Percentiles rank a stretch among this genome's conserved stretches.
phyloP scores from a whole-genome alignment of 108 stramenopile genomes.

The Discostella pseudostelligera region DNA sequence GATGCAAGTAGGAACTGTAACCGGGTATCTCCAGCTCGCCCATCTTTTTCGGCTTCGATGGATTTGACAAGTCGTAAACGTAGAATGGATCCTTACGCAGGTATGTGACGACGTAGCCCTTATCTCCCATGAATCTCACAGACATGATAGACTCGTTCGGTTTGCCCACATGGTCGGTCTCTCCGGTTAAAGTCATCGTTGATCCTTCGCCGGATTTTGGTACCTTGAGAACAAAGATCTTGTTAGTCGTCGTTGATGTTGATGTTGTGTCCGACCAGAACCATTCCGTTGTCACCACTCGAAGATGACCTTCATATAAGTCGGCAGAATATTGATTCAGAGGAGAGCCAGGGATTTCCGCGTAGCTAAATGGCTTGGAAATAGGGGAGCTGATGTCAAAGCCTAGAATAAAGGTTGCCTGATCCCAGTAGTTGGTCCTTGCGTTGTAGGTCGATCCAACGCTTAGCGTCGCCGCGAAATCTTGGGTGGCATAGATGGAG shows the following conservation, averaged over 20 bases:
- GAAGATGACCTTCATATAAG: slow-evolving; percentile 42
- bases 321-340: slow-evolving; percentile 46
- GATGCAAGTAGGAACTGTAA: slow-evolving; percentile 45
- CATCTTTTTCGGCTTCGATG: slow-evolving; percentile 27
- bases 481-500: slow-evolving; percentile 39
- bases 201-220: slow-evolving; percentile 16
- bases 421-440: slow-evolving; percentile 17
- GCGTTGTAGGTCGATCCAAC: slow-evolving; percentile 27
- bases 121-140: slow-evolving; percentile 41
- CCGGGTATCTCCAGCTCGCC: slow-evolving; percentile 52
- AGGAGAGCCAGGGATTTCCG: slow-evolving; percentile 30
- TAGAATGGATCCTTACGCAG: slow-evolving; percentile 41
- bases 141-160: slow-evolving; percentile 37
- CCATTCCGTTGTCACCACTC: slow-evolving; percentile 42
- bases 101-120: slow-evolving; percentile 45
- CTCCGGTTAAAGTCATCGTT: slow-evolving; percentile 32
- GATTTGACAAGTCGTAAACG: slow-evolving; percentile 29
- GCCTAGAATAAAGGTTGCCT: slow-evolving; percentile 42
- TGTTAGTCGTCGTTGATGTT: slow-evolving; percentile 33
- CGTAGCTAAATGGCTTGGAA: slow-evolving; percentile 29
- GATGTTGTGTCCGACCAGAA: slow-evolving; percentile 22
- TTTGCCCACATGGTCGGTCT: slow-evolving; percentile 45
- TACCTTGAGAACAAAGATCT: slow-evolving; percentile 43
- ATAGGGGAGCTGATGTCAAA: slow-evolving; percentile 27
- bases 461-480: slow-evolving; percentile 24